Evolutionary conservation across 2,329 filamentous ascomycete species (phyloP), one percentile per base, ranked within the genome.

Genomic region (Penicillium sp.): DNA sequence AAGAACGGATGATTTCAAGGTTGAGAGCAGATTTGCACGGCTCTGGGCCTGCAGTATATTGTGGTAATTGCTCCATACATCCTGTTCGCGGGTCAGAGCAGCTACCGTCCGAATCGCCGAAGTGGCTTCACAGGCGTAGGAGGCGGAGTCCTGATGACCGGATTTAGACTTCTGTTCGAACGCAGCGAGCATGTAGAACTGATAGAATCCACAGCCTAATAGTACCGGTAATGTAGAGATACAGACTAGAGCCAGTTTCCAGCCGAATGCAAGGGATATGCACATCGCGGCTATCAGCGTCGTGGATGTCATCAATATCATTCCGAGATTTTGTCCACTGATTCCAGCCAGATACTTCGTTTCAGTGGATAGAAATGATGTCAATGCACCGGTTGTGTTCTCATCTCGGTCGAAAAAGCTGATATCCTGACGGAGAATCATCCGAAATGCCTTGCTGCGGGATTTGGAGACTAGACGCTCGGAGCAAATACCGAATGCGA

Each of bases 21-120:
- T 84, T 0, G 91, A 95, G 9, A 82, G 81, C 35, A 96, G 73
- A 59, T 89, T 90, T 46, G 81, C 79, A 53, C 82, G 84, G 49
- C 87, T 87, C 72, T 96, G 91, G 1, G 68, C 69, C 1, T 82
- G 87, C 33, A 95, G 83, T 48, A 86, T 86, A 2, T 75, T 71
- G 58, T 84, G 87, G 78, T 96, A 99, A 51, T 82, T 2, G 75
- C 68, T 65, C 91, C 83, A 27, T 3, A 98, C 91, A 68, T 96
- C 91, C 0, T 84, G 76, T 76, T 99, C 95, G 9, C 93, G 86
- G 0, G 93, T 96, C 46, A 99, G 82, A 9, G 91, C 91, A 3
- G 93, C 93, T 10, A 98, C 93, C 2, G 95, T 98, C 51, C 93
- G 89, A 64, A 98, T 97, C 7, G 93, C 90, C 2, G 91, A 93